Conservation (phyloP, 2,329 filamentous ascomycete genomes). For the Colletotrichum paranaense region DNA sequence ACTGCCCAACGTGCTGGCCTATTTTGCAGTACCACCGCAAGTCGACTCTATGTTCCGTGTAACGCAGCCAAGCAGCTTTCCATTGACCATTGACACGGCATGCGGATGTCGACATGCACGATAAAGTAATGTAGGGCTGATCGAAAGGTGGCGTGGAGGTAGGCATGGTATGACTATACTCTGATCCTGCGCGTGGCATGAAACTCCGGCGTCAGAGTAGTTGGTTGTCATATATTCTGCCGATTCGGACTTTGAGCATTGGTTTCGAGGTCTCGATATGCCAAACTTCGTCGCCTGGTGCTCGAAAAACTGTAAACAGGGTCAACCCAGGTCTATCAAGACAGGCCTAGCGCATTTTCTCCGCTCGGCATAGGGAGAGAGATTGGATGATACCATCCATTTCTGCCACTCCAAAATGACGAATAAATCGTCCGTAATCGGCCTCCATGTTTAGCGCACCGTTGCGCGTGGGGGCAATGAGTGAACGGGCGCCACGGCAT, state of each 20-base stretch:
- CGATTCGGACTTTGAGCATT: not conserved
- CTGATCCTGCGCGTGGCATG: not conserved
- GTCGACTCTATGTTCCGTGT: not conserved
- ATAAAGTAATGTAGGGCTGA: not conserved
- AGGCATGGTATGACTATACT: not conserved
- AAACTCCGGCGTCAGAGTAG: not conserved
- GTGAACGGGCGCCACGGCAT: not conserved
- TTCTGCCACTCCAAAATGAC: not conserved
- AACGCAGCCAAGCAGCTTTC: not conserved
- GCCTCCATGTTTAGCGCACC: not conserved
- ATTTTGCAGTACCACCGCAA: not conserved
- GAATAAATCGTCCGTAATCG: not conserved
- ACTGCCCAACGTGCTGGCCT: not conserved
- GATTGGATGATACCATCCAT: not conserved
- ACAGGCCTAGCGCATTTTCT: constrained; percentile 12
- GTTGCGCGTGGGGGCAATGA: not conserved
- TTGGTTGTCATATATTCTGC: not conserved
- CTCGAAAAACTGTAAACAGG: not conserved
- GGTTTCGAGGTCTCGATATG: not conserved
- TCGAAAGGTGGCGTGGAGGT: not conserved
- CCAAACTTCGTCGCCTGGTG: not conserved
- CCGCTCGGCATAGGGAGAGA: constrained; percentile 17
- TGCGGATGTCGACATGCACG: not conserved
- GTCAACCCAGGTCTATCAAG: constrained; percentile 1
- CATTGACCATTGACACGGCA: not conserved